Evolutionary conservation across 495 filamentous ascomycete species (phyloP).

Genomic region (Letharia lupina): DNA sequence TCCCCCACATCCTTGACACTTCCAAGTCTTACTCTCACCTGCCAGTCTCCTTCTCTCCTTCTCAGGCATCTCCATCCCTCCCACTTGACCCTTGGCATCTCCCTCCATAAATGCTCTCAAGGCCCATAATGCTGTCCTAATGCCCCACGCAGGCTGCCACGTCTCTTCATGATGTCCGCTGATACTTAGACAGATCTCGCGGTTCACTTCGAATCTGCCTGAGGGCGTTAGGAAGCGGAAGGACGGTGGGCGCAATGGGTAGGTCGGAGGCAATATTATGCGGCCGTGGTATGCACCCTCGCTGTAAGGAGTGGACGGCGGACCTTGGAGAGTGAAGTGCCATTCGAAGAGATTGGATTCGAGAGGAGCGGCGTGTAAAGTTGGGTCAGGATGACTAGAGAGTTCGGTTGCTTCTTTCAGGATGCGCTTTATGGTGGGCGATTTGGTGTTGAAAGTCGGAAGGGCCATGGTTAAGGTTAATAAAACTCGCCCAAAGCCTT

Average conservation of each 20-base stretch:
- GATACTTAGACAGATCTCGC: conserved; percentile 93
- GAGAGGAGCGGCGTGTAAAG: conserved; percentile 67
- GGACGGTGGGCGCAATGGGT: conserved; percentile 80
- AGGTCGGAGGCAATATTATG: conserved; percentile 79
- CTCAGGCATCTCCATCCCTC: conserved; percentile 68
- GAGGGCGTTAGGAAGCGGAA: conserved; percentile 92
- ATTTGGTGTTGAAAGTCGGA: conserved; percentile 59
- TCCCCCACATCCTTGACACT: conserved; percentile 55
- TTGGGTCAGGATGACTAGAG: conserved; percentile 41
- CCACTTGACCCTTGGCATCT: conserved; percentile 63
- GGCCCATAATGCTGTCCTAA: conserved; percentile 53
- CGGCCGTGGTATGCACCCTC: conserved; percentile 88
- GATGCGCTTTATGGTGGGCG: conserved; percentile 72
- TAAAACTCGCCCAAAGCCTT: not conserved
- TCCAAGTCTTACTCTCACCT: conserved; percentile 49
- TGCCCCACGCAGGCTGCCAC: conserved; percentile 97
- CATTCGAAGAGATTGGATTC: conserved; percentile 93
- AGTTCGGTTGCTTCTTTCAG: conserved; percentile 82
- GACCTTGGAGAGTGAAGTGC: conserved; percentile 96
- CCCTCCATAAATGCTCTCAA: conserved; percentile 46
- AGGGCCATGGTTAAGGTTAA: conserved; percentile 16
- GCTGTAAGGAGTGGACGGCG: conserved; percentile 70
- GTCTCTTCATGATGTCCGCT: conserved; percentile 93
- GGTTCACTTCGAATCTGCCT: conserved; percentile 91
- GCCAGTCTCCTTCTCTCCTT: conserved; percentile 58